Conservation (phyloP, 225 moss, liverwort and hornwort species). For the Bryoerythrophyllum caledonicum region DNA sequence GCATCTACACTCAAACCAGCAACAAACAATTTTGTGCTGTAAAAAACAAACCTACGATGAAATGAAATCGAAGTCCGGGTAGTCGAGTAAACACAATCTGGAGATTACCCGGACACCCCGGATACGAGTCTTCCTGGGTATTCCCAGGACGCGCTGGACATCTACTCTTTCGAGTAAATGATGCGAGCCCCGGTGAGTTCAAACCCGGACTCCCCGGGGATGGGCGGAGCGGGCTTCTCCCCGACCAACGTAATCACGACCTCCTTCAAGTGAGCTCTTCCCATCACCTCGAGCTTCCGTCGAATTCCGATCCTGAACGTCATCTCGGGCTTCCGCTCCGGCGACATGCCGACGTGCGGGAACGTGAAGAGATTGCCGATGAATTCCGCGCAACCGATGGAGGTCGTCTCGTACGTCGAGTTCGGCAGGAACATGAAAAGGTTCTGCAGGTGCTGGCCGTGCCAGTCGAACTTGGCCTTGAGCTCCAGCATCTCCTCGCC, state of each 20-base stretch:
- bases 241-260: constrained; percentile 28
- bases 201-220: constrained; percentile 20
- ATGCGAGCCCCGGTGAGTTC: constrained; percentile 6
- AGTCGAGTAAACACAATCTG: too few relatives aligned
- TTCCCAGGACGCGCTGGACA: too few relatives aligned
- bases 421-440: constrained; percentile 23
- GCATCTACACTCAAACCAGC: too few relatives aligned
- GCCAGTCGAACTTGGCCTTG: constrained; percentile 15
- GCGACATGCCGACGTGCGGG: constrained; percentile 27
- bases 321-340: background rate
- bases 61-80: too few relatives aligned
- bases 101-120: too few relatives aligned
- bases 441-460: background rate
- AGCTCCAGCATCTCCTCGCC: constrained; percentile 47
- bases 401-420: background rate
- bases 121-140: too few relatives aligned
- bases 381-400: constrained; percentile 35
- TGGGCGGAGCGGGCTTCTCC: fast-evolving
- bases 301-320: constrained; percentile 27
- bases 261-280: background rate
- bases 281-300: constrained; percentile 30
- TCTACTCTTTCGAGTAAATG: constrained; percentile 16
- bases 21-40: too few relatives aligned
- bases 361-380: constrained; percentile 24
- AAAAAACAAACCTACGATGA: too few relatives aligned